Evolutionary conservation across 805 yeast genomes (phyloP).

Genomic region (Starmera quercuum): DNA sequence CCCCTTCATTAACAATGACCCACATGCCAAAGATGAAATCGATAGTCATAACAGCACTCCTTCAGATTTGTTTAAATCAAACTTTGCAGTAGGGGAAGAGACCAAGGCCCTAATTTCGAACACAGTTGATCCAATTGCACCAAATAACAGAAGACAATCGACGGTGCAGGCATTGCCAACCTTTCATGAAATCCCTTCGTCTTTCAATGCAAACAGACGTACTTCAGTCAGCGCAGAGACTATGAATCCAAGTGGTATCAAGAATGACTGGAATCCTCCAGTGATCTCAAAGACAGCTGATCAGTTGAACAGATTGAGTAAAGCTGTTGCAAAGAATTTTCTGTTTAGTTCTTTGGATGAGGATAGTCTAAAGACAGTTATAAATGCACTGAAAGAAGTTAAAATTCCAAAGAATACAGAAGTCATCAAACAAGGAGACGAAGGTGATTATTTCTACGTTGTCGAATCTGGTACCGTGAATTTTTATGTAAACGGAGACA

Average conservation of each 20-base stretch:
- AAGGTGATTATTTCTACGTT: slow-evolving; percentile 87
- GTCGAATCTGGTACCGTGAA: slow-evolving; percentile 82
- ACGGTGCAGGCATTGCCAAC: slow-evolving; percentile 6
- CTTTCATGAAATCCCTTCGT: slow-evolving; percentile 38
- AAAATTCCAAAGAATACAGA: slow-evolving; percentile 47
- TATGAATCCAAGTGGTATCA: slow-evolving; percentile 63
- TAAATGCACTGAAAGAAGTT: slow-evolving; percentile 78
- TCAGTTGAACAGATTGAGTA: slow-evolving; percentile 62
- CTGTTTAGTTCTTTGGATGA: slow-evolving; percentile 78
- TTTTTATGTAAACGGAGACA: slow-evolving; percentile 55
- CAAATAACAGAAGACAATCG: slow-evolving; percentile 4
- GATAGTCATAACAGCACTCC: slow-evolving; percentile 6
- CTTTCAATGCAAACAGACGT: slow-evolving; percentile 76
- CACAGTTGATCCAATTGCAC: slow-evolving; percentile 16
- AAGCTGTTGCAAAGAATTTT: slow-evolving; percentile 72
- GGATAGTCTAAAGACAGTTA: slow-evolving; percentile 67
- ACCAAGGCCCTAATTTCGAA: slow-evolving; percentile 7
- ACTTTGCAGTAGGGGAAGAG: slow-evolving; percentile 17
- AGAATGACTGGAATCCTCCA: slow-evolving; percentile 65
- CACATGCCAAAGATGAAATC: slow-evolving; percentile 38
- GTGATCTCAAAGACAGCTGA: slow-evolving; percentile 52
- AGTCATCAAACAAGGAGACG: slow-evolving; percentile 86
- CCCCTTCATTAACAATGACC: slow-evolving; percentile 59
- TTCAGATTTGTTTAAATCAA: slow-evolving; percentile 14
- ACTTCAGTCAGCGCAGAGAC: slow-evolving; percentile 90